Evolutionary conservation across 1,284 basidiomycete species (phyloP), one percentile per base, ranked within the genome.

Genomic region (Malassezia japonica): DNA sequence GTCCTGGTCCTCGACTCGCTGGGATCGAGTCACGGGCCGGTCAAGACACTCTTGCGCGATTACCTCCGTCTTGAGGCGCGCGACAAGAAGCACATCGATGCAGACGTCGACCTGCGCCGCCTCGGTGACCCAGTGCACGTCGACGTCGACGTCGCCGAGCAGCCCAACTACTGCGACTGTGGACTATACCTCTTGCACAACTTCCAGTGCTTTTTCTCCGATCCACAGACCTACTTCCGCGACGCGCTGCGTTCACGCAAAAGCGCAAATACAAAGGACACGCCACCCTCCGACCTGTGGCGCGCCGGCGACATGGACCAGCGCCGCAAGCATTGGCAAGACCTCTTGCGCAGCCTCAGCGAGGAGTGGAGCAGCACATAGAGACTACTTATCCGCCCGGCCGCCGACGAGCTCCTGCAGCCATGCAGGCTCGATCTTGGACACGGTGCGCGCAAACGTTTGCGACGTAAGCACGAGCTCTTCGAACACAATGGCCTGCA

Each of bases 121-220:
- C 46, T 54, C 8, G 51, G 46, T 6, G 51, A 55, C n/a, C 48
- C 53, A 3, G 31, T 48, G 7, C 52, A 60, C 39, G 54, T 70
- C 10, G 46, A 57, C 23, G 67, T 62, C 2, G 42, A 48, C 25
- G 62, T 64, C 10, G 87, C 87, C 6, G 75, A 76, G 36, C 88
- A 91, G 68, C 82, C 82, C 6, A 90, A 91, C 71, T 85, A 77
- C 56, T 86, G 83, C 66, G 87, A 91, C 68, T 91, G 88, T 61
- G 88, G 88, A 42, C 53, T 72, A 51, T 72, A 68, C 23, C 44
- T 72, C 16, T 47, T 72, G 27, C 67, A 70, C 45, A 66, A 59
- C 38, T 59, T 72, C 20, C 64, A 68, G 16, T 61, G 66, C 16
- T 70, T 70, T 56, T 65, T 70, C 18, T 47, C 49, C 13, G 57